Base-by-base conservation (phyloP, 805 yeast species). In the Wickerhamiella hasegawae region DNA sequence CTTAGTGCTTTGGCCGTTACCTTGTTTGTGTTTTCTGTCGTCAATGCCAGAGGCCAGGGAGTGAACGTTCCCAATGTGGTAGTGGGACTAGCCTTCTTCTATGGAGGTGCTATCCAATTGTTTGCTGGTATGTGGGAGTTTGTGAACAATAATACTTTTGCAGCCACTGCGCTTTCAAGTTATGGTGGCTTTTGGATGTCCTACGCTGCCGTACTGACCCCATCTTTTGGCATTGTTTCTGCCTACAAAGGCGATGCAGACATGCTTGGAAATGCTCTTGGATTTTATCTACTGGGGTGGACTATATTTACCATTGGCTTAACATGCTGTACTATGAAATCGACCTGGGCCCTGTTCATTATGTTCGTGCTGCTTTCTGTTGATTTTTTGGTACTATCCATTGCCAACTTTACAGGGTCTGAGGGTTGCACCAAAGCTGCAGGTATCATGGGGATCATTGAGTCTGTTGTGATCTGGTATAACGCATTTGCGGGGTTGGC, bases 121-220 rank as follows among this genome's bases (percentile, higher is more conserved):
- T 53, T 68, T 23, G 78, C 78, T 14, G 81, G 81, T 18, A 60
- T 72, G 56, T 73, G 76, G 77, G 79, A 73, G 51, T 60, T 72
- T 44, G 69, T 70, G 3, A 49, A 68, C 31, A 79, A 72, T 36
- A 74, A 75, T 54, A 69, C 77, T 15, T 75, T 75, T 57, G 81
- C 76, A 57, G 76, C 72, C 38, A 66, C 74, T 10, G 78, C 79
- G 2, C 58, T 75, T 36, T 51, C 68, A 31, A 68, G 76, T 3
- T 74, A 62, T 45, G 84, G 84, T 34, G 77, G 75, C 3, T 77
- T 76, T 53, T 76, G 84, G 84, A 49, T 75, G 46, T 57, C 75
- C 16, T 77, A 57, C 47, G 76, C 70, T 22, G 75, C 81, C 2
- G 64, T 77, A 30, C 54, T 66, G 41, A 59, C 75, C 27, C 65